Percentiles rank a stretch among this genome's conserved stretches.
These are phyloP conservation scores for Agrostemma githago DNA, from an alignment of 148 eudicot species.

Conservation along the genomic window DNA sequence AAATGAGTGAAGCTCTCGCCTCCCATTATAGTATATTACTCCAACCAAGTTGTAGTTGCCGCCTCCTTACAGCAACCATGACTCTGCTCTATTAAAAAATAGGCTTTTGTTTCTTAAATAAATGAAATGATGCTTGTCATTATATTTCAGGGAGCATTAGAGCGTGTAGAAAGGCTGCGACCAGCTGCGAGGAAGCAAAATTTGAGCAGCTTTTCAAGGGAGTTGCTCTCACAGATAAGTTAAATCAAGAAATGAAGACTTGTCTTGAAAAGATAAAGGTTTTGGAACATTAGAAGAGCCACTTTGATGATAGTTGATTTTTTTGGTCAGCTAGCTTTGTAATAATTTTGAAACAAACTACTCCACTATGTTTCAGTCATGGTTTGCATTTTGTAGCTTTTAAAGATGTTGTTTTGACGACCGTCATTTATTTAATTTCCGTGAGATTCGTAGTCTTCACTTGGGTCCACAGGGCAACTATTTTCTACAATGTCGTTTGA, in stretches of 20 bases:
- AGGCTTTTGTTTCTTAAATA: no score
- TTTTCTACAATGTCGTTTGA: no score
- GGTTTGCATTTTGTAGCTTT: not conserved
- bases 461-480: no score
- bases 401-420: no score
- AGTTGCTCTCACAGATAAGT: slow-evolving; percentile 40
- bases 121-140: not conserved
- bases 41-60: no score
- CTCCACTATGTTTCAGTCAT: not conserved
- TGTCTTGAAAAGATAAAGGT: slow-evolving; percentile 60
- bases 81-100: no score
- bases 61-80: no score
- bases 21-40: no score
- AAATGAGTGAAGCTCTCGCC: no score
- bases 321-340: not conserved
- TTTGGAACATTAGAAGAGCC: slow-evolving; percentile 40
- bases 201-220: slow-evolving; percentile 64
- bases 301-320: not conserved
- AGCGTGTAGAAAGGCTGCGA: slow-evolving; percentile 77
- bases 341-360: not conserved
- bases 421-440: no score
- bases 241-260: slow-evolving; percentile 60
- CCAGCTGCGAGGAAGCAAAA: slow-evolving; percentile 76
- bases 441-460: no score
- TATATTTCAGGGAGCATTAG: slow-evolving; percentile 55